These are phyloP conservation scores for Margaritispora aquatica DNA, from an alignment of 495 filamentous ascomycete species.

Conservation along the genomic window DNA sequence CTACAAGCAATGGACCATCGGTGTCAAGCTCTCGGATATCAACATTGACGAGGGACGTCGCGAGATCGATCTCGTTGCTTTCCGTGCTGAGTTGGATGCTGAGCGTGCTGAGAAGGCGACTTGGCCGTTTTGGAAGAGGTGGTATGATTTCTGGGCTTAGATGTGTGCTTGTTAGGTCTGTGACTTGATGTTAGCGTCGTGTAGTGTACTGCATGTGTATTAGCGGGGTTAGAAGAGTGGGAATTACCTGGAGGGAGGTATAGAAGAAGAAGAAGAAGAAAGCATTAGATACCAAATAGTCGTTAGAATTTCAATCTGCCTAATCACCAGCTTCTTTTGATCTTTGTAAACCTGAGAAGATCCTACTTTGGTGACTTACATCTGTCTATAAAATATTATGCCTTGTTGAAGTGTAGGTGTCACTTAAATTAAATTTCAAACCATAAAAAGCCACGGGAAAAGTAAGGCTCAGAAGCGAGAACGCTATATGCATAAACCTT, in stretches of 20 bases:
- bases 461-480: no score
- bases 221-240: neutral
- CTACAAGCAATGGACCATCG: slow-evolving; percentile 49
- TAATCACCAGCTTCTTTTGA: no score
- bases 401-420: no score
- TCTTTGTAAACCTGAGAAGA: no score
- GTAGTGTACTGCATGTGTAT: neutral
- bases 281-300: neutral
- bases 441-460: no score
- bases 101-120: slow-evolving; percentile 42
- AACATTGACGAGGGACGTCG: slow-evolving; percentile 53
- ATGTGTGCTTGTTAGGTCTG: neutral
- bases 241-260: neutral
- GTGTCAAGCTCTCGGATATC: slow-evolving; percentile 25
- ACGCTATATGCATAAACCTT: no score
- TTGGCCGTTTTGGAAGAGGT: slow-evolving; percentile 42
- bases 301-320: neutral
- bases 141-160: slow-evolving; percentile 20
- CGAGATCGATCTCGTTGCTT: slow-evolving; percentile 31
- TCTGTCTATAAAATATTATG: no score
- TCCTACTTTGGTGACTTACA: no score
- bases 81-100: slow-evolving; percentile 25
- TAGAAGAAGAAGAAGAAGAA: neutral
- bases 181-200: neutral
- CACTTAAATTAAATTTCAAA: no score